Conservation (phyloP, 140 eudicot genomes). For the Senecio squalidus region DNA sequence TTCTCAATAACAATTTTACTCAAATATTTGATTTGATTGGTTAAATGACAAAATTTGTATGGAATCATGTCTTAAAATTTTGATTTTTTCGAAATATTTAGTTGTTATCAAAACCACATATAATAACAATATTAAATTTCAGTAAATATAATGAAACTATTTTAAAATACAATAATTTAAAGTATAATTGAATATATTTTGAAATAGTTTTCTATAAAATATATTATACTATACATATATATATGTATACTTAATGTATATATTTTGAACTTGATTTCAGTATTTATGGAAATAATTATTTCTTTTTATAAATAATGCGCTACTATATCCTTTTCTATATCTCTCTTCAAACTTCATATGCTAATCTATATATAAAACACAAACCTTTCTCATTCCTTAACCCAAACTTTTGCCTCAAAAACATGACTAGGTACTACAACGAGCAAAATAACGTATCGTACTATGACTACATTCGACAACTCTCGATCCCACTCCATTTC, state of each 20-base stretch:
- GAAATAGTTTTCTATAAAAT: no score
- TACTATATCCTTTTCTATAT: neutral
- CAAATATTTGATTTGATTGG: no score
- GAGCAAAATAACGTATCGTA: slow-evolving; percentile 29
- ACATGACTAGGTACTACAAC: slow-evolving; percentile 48
- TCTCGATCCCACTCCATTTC: slow-evolving; percentile 45
- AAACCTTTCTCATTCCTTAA: neutral
- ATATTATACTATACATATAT: neutral
- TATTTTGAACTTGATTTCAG: neutral
- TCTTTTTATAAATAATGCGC: slow-evolving; percentile 20
- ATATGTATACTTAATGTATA: neutral
- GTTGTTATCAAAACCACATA: no score
- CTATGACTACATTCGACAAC: slow-evolving; percentile 43
- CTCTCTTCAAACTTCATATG: neutral
- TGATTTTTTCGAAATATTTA: no score
- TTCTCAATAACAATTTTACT: no score
- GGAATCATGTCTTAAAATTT: no score
- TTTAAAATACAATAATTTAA: no score
- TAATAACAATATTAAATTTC: no score
- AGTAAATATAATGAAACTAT: no score
- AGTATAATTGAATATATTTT: no score
- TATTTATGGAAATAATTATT: neutral
- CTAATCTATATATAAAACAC: slow-evolving; percentile 7
- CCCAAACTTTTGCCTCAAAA: neutral
- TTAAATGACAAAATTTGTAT: no score